phyloP scores from a whole-genome alignment of 2,329 filamentous ascomycete genomes.

The Fusarium secorum region DNA sequence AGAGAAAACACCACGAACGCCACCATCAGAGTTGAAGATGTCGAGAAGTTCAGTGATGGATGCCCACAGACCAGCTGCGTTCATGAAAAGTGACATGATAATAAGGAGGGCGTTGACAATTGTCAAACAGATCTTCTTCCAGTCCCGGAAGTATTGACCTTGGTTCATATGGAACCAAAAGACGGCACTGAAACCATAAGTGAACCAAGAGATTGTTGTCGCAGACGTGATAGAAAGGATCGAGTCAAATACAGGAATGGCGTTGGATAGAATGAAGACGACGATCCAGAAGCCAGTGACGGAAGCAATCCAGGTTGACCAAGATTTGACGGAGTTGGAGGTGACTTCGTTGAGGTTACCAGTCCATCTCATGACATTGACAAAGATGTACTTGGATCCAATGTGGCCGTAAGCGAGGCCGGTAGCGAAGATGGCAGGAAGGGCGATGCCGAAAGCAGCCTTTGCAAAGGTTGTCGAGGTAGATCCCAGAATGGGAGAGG shows the following conservation, averaged over 20 bases:
- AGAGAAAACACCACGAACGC: conserved; percentile 34
- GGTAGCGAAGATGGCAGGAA: conserved; percentile 36
- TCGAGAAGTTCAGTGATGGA: conserved; percentile 38
- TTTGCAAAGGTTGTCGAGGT: conserved; percentile 29
- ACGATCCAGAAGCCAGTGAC: conserved; percentile 40
- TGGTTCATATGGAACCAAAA: conserved; percentile 42
- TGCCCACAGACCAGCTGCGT: conserved; percentile 40
- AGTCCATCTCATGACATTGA: conserved; percentile 30
- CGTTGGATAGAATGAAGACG: conserved; percentile 41
- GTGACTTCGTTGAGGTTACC: conserved; percentile 29
- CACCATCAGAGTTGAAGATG: conserved; percentile 27
- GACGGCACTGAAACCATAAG: conserved; percentile 36
- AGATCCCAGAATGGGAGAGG: conserved; percentile 36
- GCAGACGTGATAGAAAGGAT: conserved; percentile 42
- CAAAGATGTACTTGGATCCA: conserved; percentile 40
- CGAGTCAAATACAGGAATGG: conserved; percentile 43
- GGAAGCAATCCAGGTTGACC: conserved; percentile 38
- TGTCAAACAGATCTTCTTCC: conserved; percentile 36
- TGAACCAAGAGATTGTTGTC: conserved; percentile 43
- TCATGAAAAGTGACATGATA: conserved; percentile 36
- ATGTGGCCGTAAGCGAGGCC: conserved; percentile 40
- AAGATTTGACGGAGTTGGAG: conserved; percentile 35
- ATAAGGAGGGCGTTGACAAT: conserved; percentile 34
- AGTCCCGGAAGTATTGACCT: conserved; percentile 21
- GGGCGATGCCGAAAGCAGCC: conserved; percentile 36